These are phyloP conservation scores for Kalanchoe fedtschenkoi DNA, from an alignment of 164 flowering plant species.

Conservation along the genomic window DNA sequence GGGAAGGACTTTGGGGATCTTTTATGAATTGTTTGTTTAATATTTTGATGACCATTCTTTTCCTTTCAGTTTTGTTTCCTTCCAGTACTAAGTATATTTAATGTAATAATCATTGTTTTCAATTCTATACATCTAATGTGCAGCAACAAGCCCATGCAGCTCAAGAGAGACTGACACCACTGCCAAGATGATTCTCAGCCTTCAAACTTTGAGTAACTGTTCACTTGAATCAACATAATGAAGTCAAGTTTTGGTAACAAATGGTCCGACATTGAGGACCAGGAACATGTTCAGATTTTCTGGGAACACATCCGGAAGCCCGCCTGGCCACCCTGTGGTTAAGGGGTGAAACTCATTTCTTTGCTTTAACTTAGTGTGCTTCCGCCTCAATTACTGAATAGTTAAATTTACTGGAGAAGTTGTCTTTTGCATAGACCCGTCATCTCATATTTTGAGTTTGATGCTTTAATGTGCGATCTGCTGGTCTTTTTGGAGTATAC, in stretches of 20 bases:
- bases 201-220: not conserved
- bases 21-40: no score
- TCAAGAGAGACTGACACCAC: not conserved
- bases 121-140: not conserved
- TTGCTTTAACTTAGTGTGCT: not conserved
- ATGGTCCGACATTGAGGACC: not conserved
- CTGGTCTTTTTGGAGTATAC: no score
- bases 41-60: not conserved
- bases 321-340: not conserved
- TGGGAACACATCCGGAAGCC: not conserved
- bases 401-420: no score
- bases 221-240: not conserved
- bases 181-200: not conserved
- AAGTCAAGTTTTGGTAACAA: not conserved
- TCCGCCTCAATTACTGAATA: not conserved
- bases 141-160: slow-evolving; percentile 2
- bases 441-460: no score
- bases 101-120: not conserved
- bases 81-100: not conserved
- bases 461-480: no score
- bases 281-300: not conserved
- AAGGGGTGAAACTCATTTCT: not conserved
- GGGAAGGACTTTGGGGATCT: no score
- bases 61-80: not conserved
- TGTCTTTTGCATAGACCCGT: no score